These are phyloP conservation scores for Trametes cubensis DNA, from an alignment of 768 basidiomycete genomes.

Conservation along the genomic window DNA sequence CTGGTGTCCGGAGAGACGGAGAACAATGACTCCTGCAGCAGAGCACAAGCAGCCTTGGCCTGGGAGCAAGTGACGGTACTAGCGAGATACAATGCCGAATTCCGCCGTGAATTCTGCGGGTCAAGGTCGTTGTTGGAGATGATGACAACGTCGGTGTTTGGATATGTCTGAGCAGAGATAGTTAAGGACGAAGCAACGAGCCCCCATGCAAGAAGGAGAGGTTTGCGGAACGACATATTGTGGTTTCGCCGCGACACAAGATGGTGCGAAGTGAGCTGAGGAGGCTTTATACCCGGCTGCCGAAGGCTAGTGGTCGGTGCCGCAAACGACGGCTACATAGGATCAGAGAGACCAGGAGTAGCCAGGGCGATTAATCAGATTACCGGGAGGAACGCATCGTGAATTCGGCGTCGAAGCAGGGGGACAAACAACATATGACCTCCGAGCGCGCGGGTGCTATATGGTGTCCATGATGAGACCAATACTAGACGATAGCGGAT, in stretches of 20 bases:
- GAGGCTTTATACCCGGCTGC: background rate
- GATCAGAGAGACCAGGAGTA: background rate
- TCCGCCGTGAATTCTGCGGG: slow-evolving; percentile 6
- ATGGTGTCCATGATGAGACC: background rate
- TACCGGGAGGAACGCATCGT: background rate
- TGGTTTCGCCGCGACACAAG: background rate
- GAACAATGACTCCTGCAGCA: slow-evolving; percentile 9
- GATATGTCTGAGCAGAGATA: background rate
- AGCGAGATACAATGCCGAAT: slow-evolving; percentile 5
- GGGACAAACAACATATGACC: background rate
- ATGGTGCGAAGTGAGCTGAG: background rate
- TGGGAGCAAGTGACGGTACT: background rate
- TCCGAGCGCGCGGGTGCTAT: no score
- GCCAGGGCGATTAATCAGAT: background rate
- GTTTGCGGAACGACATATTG: background rate
- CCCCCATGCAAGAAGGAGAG: background rate
- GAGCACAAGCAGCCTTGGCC: slow-evolving; percentile 2
- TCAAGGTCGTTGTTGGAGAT: slow-evolving; percentile 15
- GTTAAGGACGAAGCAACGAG: background rate
- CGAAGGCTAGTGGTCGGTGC: background rate
- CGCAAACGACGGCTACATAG: no score
- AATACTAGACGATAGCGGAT: background rate
- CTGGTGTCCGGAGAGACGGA: slow-evolving; percentile 3
- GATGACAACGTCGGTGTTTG: slow-evolving; percentile 13
- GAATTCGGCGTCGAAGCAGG: background rate